Base-by-base conservation (phyloP, 495 filamentous ascomycete genomes). In the Penicillium arizonense region DNA sequence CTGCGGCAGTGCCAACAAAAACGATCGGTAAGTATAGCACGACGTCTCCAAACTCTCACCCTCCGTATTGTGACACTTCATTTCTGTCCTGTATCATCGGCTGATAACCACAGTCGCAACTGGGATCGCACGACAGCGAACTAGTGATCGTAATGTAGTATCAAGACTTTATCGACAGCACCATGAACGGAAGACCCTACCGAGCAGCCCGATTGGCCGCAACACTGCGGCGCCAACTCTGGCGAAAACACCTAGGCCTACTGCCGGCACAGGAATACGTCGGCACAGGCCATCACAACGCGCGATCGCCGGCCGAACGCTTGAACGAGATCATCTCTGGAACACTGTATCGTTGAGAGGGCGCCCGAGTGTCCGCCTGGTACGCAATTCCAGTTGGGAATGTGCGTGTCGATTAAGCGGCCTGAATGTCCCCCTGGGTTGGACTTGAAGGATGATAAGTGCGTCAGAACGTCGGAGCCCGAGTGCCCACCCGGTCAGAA, bases 71-170 rank as follows among this genome's bases (percentile, higher is more conserved):
- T 24, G 28, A 23, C 33, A 35, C 48, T 37, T 53, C 26, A 40
- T 34, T 55, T 40, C 20, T 28, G 26, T 20, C 24, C 41, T 34
- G 28, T 30, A 51, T 16, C 44, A 34, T 20, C 49, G 23, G 44
- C 67, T 62, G 40, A 58, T 49, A 26, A 32, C 24, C 18, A 3
- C 51, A 84, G 62, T 95, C 89, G 13, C 93, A 96, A 75, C 74
- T 93, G 16, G 94, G 93, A 13, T 80, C 84, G 62, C 91, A 95
- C 63, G 94, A 98, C 64, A 90, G 86, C 51, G 94, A 98, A 69
- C 76, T 98, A n/a, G 83, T 87, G 37, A 89, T 96, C 43, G 88
- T 97, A 14, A 89, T 96, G 79, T 87, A 95, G 71, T 92, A 98
- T 67, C 86, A 82, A 34, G 81, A 86, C 16, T 75, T 73, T 13